Evolutionary conservation across 2,329 filamentous ascomycete species (phyloP).

Genomic region (Aspergillaceae sp.): DNA sequence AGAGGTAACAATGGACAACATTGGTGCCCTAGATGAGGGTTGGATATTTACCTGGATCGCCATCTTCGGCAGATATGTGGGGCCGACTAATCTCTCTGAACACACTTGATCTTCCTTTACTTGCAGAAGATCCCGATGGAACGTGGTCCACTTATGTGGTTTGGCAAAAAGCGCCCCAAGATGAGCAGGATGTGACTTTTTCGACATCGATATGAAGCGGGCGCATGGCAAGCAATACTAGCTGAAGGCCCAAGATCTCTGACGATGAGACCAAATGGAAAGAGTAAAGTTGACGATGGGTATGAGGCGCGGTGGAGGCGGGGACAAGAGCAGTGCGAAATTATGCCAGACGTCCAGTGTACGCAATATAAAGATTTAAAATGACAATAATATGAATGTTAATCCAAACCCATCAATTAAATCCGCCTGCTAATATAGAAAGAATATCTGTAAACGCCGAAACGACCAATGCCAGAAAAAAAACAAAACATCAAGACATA

Average conservation of each 20-base stretch:
- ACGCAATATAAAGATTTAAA: too few species aligned
- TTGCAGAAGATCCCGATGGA: neutral
- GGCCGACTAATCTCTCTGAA: neutral
- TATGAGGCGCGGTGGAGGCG: too few species aligned
- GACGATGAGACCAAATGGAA: too few species aligned
- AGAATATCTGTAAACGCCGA: constrained; percentile 14
- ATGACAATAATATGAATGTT: too few species aligned
- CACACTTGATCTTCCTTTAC: neutral
- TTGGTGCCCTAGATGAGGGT: too few species aligned
- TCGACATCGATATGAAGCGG: neutral
- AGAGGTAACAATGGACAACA: neutral
- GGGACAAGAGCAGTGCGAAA: too few species aligned
- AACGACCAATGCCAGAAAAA: constrained; percentile 19
- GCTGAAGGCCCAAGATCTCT: neutral
- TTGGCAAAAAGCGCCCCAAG: neutral
- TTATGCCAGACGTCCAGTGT: too few species aligned
- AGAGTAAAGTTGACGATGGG: too few species aligned
- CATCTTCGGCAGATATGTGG: neutral
- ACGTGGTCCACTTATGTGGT: neutral
- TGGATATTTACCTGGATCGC: neutral
- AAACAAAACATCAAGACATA: constrained; percentile 9
- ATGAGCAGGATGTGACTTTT: neutral
- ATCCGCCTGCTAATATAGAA: too few species aligned
- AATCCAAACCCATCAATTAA: neutral
- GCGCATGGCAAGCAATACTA: neutral